Conservation (phyloP, 495 filamentous ascomycete species). For the Hypoxylon cercidicola region DNA sequence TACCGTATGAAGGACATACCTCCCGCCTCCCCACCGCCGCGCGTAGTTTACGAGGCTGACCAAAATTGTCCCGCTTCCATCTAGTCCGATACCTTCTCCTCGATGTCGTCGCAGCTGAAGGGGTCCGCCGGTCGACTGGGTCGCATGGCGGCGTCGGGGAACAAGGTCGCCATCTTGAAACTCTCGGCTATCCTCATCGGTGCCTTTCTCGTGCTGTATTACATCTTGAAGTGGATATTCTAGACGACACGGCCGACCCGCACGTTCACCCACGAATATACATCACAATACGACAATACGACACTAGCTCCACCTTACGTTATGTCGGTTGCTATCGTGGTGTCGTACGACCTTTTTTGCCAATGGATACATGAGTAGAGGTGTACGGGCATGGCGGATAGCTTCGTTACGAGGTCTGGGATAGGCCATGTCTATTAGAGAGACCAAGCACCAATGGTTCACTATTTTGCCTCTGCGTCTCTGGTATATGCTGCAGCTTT, state of each 20-base stretch:
- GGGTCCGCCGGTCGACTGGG: conserved; percentile 86
- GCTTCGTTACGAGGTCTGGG: neutral
- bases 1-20: conserved; percentile 66
- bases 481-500: conserved; percentile 12
- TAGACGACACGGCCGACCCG: conserved; percentile 43
- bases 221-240: conserved; percentile 74
- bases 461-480: conserved; percentile 3
- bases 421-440: neutral
- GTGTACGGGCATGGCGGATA: too few relatives aligned
- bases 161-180: conserved; percentile 90
- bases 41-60: conserved; percentile 7
- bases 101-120: conserved; percentile 73
- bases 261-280: neutral
- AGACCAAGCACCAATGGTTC: neutral
- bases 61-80: neutral
- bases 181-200: conserved; percentile 84
- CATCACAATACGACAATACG: neutral
- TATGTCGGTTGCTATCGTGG: neutral
- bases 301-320: neutral
- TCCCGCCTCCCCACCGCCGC: neutral
- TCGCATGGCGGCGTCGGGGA: conserved; percentile 90
- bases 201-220: conserved; percentile 78
- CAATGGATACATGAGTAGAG: neutral
- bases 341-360: too few relatives aligned
- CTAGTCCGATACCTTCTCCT: conserved; percentile 67